Evolutionary conservation across 768 basidiomycete species (phyloP), one percentile per base, ranked within the genome.

Genomic region (Polyporus arcularius): DNA sequence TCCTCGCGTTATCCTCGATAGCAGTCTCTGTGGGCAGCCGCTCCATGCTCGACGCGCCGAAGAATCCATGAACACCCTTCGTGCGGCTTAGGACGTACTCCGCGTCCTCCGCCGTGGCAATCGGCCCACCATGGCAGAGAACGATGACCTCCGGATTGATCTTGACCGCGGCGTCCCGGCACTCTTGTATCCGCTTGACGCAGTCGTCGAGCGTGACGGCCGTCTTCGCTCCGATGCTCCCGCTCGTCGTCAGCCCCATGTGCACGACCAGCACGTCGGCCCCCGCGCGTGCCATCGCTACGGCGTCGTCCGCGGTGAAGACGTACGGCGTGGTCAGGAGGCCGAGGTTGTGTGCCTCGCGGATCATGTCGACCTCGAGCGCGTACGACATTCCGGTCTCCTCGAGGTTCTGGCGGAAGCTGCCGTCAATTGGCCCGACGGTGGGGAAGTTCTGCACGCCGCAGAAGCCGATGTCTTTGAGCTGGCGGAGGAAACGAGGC

Each of bases 401-500:
- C 46, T 63, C 65, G n/a, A 66, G 62, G 50, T 63, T 61, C 59
- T 63, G 65, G 14, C 65, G 62, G 51, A 66, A 66, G 16, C 38
- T 59, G 39, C 62, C 65, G 54, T 63, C 65, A 49, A 66, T 63
- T 30, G 63, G 65, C 5, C 65, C 65, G 52, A 66, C 65, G 35
- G 65, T 66, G 16, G 65, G 65, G 60, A 66, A 66, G 41, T 66
- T 66, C 62, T 66, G 65, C 56, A 66, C 65, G 38, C 65, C 65
- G 51, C 65, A 61, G 60, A 66, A 63, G 28, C 65, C 65, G 58
- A 61, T 47, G n/a, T 55, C 57, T 15, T 49, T 32, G 12, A 66
- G 62, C 60, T 66, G 48, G 21, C 56, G 57, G 6, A 66, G 60
- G 55, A 66, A 66, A 39, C 57, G 65, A 18, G 65, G 62, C 62